A percentile compares a stretch with the other conserved stretches of the same genome.
phyloP scores from a whole-genome alignment of 2,329 filamentous ascomycete species.

The Arthrobotrys entomopaga region DNA sequence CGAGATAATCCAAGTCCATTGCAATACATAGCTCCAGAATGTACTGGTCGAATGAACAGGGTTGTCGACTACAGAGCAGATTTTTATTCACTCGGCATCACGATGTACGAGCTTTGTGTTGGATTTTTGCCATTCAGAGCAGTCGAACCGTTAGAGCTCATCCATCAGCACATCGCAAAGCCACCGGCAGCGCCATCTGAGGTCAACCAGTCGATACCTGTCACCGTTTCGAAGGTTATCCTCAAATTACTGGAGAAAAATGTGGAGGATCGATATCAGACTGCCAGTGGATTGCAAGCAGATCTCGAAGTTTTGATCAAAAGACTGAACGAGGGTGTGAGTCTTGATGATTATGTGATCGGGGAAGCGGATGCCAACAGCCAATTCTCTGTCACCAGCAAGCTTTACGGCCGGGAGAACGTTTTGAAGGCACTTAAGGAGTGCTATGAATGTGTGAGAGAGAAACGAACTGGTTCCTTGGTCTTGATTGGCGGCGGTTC shows the following conservation, averaged over 20 bases:
- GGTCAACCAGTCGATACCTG: constrained; percentile 58
- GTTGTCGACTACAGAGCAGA: constrained; percentile 59
- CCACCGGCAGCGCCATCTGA: constrained; percentile 58
- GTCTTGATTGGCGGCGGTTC: constrained; percentile 58
- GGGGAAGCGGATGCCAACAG: constrained; percentile 58
- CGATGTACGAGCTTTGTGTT: constrained; percentile 59
- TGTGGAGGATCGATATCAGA: constrained; percentile 59
- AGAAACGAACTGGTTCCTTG: constrained; percentile 55
- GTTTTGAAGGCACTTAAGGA: constrained; percentile 52
- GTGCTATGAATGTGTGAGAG: constrained; percentile 38
- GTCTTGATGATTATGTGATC: constrained; percentile 57
- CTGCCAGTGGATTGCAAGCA: constrained; percentile 58
- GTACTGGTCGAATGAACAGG: constrained; percentile 59
- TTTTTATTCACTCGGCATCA: constrained; percentile 59
- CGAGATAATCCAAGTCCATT: constrained; percentile 58
- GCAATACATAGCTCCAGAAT: constrained; percentile 59
- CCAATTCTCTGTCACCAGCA: constrained; percentile 58
- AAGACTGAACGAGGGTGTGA: constrained; percentile 56
- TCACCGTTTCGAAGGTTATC: constrained; percentile 57
- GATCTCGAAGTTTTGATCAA: constrained; percentile 58
- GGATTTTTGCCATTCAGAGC: constrained; percentile 59
- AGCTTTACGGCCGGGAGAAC: constrained; percentile 58
- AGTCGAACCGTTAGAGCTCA: constrained; percentile 58
- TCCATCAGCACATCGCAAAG: constrained; percentile 59
- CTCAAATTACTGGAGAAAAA: constrained; percentile 59